Percentiles rank a stretch among this genome's conserved stretches.
phyloP scores from a whole-genome alignment of 768 basidiomycete species.

The Amanita exitialis region DNA sequence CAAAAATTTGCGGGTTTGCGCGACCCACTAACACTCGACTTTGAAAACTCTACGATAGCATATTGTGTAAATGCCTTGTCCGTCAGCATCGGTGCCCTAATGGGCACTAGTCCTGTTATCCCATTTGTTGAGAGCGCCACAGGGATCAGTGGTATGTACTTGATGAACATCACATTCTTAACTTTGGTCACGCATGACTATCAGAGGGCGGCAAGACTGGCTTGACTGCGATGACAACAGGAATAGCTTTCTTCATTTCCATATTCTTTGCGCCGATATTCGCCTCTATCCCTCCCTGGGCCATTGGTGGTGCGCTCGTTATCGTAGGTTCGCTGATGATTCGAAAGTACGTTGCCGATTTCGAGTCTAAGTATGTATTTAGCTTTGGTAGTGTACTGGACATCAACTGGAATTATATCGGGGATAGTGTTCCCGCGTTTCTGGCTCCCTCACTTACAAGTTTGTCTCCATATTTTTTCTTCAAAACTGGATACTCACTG shows the following conservation, averaged over 20 bases:
- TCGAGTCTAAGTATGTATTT: background rate
- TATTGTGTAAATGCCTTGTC: slow-evolving; percentile 79
- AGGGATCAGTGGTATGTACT: slow-evolving; percentile 53
- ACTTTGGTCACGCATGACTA: background rate
- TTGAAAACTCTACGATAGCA: slow-evolving; percentile 73
- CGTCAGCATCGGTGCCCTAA: slow-evolving; percentile 71
- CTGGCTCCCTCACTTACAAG: slow-evolving; percentile 72
- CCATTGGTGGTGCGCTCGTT: slow-evolving; percentile 77
- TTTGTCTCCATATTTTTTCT: slow-evolving; percentile 18
- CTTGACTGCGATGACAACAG: slow-evolving; percentile 63
- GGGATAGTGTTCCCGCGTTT: slow-evolving; percentile 84
- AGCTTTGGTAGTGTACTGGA: slow-evolving; percentile 46
- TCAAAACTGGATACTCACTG: background rate
- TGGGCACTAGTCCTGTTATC: slow-evolving; percentile 76
- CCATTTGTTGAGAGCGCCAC: slow-evolving; percentile 79
- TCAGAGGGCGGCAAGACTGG: slow-evolving; percentile 85
- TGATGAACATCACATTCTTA: background rate
- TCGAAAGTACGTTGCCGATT: slow-evolving; percentile 44
- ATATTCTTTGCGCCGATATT: slow-evolving; percentile 88
- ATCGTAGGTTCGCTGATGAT: slow-evolving; percentile 89
- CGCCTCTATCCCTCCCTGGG: slow-evolving; percentile 80
- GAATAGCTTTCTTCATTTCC: slow-evolving; percentile 71
- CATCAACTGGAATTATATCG: slow-evolving; percentile 85
- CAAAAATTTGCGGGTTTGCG: slow-evolving; percentile 85
- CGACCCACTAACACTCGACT: slow-evolving; percentile 76